Evolutionary conservation across 148 eudicot genomes (phyloP), one percentile per base, ranked within the genome.

Genomic region (Heliosperma pusillum): DNA sequence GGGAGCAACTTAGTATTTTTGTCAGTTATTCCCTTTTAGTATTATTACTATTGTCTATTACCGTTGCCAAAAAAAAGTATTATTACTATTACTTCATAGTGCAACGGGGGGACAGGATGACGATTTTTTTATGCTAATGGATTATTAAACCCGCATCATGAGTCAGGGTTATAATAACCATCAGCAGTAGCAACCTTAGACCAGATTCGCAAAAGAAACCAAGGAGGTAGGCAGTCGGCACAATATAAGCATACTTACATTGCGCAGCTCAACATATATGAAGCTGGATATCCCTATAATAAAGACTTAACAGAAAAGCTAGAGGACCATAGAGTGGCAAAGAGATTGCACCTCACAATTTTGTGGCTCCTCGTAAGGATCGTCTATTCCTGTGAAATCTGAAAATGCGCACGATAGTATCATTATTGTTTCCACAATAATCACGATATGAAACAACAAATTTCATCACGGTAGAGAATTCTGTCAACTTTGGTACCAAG

Each of bases 341-440:
- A 64, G 76, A 80, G 67, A 80, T 55, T 45, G 60, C 83, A 95
- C 99, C 97, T 95, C 99, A 62, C 91, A 83, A 55, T 87, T 85
- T 75, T 80, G 73, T 40, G 99, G 99, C 50, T 83, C 78, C 79
- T 95, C 99, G 72, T 95, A 95, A 44, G 97, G 99, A 83, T 95
- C 99, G 80, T 95, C 99, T 69, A 95, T 77, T 68, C 99, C 99
- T 1, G 99, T 95, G 77, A 95, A 95, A 78, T 92, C 99, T 95
- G 91, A 81, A 83, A 81, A 50, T 19, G 11, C 72, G 68, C 42
- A 76, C 21, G 73, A 59, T 58, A 26, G 22, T 4, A 13, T 24
- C 65, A 36, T n/a, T 4, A 13, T 24, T 64, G 60, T 19, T 55
- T 58, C 45, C 77, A 62, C 26, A 15, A 62, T 72, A 29, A 15